These are phyloP conservation scores for Cephalotrichum gorgonifer DNA, from an alignment of 2,329 filamentous ascomycete species.

Conservation along the genomic window DNA sequence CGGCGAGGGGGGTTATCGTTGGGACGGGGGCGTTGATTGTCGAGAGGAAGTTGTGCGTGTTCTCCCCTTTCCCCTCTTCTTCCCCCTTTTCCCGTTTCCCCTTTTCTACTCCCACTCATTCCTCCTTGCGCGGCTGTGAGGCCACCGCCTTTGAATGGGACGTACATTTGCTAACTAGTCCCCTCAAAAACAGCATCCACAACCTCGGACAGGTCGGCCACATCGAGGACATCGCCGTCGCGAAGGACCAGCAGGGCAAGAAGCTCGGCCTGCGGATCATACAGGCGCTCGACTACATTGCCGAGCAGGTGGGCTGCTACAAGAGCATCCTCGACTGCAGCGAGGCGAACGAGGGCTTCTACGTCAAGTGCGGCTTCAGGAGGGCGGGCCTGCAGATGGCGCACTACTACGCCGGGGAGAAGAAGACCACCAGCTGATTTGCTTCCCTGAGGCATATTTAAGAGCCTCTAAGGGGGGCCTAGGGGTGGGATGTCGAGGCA, in stretches of 20 bases:
- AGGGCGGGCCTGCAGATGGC: slow-evolving; percentile 92
- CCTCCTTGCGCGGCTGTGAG: not conserved
- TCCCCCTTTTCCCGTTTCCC: slow-evolving; percentile 10
- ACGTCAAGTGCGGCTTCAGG: slow-evolving; percentile 94
- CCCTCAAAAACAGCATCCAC: slow-evolving; percentile 51
- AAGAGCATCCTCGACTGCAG: slow-evolving; percentile 96
- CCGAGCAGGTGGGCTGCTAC: slow-evolving; percentile 84
- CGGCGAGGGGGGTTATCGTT: slow-evolving; percentile 55
- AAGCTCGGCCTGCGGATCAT: slow-evolving; percentile 89
- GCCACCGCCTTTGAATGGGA: not conserved
- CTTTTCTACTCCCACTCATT: not conserved
- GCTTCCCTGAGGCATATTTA: too few relatives aligned
- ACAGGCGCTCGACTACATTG: slow-evolving; percentile 83
- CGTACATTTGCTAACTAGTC: not conserved
- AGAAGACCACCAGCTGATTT: too few relatives aligned
- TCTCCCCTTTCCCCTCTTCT: not conserved
- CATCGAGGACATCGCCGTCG: slow-evolving; percentile 95
- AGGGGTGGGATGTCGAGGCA: too few relatives aligned
- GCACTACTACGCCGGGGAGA: slow-evolving; percentile 68
- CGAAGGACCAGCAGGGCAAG: slow-evolving; percentile 93
- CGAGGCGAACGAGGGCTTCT: slow-evolving; percentile 94
- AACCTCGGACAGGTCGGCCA: slow-evolving; percentile 77
- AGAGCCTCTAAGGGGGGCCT: too few relatives aligned
- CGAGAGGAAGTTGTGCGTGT: slow-evolving; percentile 79
- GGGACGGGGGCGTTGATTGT: slow-evolving; percentile 84